Percentiles rank a stretch among this genome's conserved stretches.
phyloP scores from a whole-genome alignment of 176 grass and related monocot genomes.

The Cenchrus americanus region DNA sequence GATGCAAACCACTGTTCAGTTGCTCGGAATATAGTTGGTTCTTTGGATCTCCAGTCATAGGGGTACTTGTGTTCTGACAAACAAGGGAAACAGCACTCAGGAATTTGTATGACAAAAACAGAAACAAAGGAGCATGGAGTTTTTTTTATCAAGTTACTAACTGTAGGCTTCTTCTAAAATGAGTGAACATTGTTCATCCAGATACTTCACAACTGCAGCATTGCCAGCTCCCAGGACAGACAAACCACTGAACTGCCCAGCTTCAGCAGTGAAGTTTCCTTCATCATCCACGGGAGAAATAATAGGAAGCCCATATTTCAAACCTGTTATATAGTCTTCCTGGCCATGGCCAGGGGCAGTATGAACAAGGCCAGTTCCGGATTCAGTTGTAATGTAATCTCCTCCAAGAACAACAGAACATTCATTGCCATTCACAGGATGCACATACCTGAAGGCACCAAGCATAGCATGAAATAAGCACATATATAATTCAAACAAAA shows the following conservation, averaged over 20 bases:
- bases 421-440: constrained; percentile 85
- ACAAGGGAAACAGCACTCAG: constrained; percentile 30
- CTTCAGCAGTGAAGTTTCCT: constrained; percentile 89
- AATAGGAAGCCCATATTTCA: constrained; percentile 93
- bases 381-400: constrained; percentile 97
- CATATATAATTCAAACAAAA: not conserved
- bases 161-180: constrained; percentile 94
- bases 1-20: constrained; percentile 99
- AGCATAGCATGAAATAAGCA: constrained; percentile 33
- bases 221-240: constrained; percentile 89
- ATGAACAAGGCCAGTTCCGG: constrained; percentile 97
- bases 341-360: constrained; percentile 98
- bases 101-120: constrained; percentile 23
- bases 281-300: constrained; percentile 94
- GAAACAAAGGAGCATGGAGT: constrained; percentile 17
- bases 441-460: constrained; percentile 66
- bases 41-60: constrained; percentile 98
- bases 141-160: constrained; percentile 55
- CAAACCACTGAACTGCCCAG: constrained; percentile 79
- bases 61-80: constrained; percentile 97
- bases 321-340: constrained; percentile 90
- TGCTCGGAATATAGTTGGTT: constrained; percentile 97
- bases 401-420: constrained; percentile 89
- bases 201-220: constrained; percentile 73
- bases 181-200: constrained; percentile 71